phyloP scores from a whole-genome alignment of 2,329 filamentous ascomycete species.

The Curvularia hawaiiensis region DNA sequence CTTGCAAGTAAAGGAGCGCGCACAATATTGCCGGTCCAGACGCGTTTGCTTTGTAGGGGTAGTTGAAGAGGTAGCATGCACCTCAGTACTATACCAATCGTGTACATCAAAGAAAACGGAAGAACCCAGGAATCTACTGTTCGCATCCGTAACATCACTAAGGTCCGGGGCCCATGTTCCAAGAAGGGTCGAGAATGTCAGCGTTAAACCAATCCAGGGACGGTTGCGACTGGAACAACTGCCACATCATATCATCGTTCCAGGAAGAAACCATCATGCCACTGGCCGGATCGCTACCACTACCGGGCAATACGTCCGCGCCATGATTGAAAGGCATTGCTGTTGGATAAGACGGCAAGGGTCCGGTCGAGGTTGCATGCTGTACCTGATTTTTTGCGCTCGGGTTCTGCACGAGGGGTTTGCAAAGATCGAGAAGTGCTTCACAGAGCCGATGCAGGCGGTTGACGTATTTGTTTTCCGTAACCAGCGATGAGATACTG shows the following conservation, averaged over 20 bases:
- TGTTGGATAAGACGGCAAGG: not conserved
- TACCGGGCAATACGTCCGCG: not conserved
- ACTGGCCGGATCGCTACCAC: conserved; percentile 3
- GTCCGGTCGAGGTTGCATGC: not conserved
- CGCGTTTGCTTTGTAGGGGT: not conserved
- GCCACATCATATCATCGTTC: conserved; percentile 44
- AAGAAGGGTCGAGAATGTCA: conserved; percentile 37
- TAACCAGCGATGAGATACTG: conserved; percentile 33
- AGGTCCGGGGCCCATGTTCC: conserved; percentile 25
- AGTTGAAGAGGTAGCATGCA: not conserved
- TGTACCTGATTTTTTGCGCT: not conserved
- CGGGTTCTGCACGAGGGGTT: conserved; percentile 30
- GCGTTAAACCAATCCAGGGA: conserved; percentile 44
- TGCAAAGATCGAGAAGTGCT: conserved; percentile 38
- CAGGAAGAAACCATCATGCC: conserved; percentile 28
- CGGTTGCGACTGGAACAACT: conserved; percentile 42
- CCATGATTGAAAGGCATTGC: conserved; percentile 4
- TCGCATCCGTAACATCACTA: conserved; percentile 2
- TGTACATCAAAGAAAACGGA: not conserved
- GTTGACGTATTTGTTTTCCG: conserved; percentile 38
- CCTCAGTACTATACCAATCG: not conserved
- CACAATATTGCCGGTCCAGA: not conserved
- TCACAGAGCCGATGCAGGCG: conserved; percentile 36
- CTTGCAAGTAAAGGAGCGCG: not conserved
- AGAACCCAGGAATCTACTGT: not conserved